Evolutionary conservation across 1,139 yeast species (phyloP), one percentile per base, ranked within the genome.

Genomic region (Meyerozyma smithsonii): DNA sequence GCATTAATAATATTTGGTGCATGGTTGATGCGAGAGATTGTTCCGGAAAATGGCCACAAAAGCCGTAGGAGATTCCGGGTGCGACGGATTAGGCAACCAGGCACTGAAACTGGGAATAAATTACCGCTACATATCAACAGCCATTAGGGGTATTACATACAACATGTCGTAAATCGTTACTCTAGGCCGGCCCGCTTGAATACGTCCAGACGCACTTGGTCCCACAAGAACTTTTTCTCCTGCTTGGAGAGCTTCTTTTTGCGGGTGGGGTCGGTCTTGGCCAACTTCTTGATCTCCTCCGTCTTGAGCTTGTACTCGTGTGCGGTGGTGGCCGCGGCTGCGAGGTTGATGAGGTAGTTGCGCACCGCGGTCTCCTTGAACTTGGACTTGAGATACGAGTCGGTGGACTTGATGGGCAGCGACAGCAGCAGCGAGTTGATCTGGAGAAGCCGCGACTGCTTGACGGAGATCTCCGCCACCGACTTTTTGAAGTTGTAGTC

Each of bases 301-400:
- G 66, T 48, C 46, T 64, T 62, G 30, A 64, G 47, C 46, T 72
- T 70, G 50, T 72, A 75, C 47, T 75, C 81, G 44, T 69, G 64
- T 4, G 77, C 73, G 0, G 81, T 75, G 25, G 78, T 74, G 4
- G 79, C 75, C 2, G 80, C 81, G 4, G 79, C 79, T 5, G 78
- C 74, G 41, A 75, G 58, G 51, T 75, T 75, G 15, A 75, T 61
- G 41, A 75, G 56, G 46, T 72, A 75, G 53, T 75, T 74, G 40
- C 79, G 51, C 16, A 75, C 53, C 7, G 79, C 79, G 21, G 73
- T 66, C 41, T 69, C 72, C 51, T 69, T 72, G 46, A 61, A 72
- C 40, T 66, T 61, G 46, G 68, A 64, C 38, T 59, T 59, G 38
- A 71, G 56, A 36, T 52, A 61, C 8, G 58, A 42, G 20, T 59